Evolutionary conservation across 768 basidiomycete genomes (phyloP).

Genomic region (Cystofilobasidium bisporidii): DNA sequence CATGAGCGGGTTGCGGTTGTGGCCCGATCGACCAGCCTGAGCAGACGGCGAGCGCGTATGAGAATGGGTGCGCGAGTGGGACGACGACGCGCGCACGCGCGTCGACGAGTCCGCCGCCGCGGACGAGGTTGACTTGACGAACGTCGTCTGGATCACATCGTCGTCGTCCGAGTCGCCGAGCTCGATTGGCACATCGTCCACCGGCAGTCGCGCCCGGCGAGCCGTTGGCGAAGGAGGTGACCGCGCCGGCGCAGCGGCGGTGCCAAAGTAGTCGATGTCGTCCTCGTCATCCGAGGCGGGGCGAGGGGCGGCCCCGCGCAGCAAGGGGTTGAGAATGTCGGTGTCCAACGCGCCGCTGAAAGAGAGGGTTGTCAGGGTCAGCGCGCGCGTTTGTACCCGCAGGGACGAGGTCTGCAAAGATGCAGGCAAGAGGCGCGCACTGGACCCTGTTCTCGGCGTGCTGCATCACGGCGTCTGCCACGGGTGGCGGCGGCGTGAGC

Average conservation of each 20-base stretch:
- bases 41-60: not conserved
- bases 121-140: not conserved
- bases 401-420: not conserved
- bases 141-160: not conserved
- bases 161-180: slow-evolving; percentile 4
- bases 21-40: not conserved
- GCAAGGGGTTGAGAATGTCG: not conserved
- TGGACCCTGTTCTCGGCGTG: not conserved
- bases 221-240: not conserved
- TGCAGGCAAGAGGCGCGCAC: not conserved
- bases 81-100: not conserved
- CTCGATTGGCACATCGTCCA: not conserved
- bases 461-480: not conserved
- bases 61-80: not conserved
- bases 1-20: not conserved
- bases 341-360: not conserved
- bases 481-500: slow-evolving; percentile 2
- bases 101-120: too few species aligned
- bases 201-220: not conserved
- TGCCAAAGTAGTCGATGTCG: not conserved
- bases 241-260: not conserved
- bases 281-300: not conserved
- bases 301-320: not conserved
- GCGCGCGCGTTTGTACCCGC: too few species aligned
- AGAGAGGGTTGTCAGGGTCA: not conserved